Evolutionary conservation across 2,329 filamentous ascomycete species (phyloP).

Genomic region (Coleophoma crateriformis): DNA sequence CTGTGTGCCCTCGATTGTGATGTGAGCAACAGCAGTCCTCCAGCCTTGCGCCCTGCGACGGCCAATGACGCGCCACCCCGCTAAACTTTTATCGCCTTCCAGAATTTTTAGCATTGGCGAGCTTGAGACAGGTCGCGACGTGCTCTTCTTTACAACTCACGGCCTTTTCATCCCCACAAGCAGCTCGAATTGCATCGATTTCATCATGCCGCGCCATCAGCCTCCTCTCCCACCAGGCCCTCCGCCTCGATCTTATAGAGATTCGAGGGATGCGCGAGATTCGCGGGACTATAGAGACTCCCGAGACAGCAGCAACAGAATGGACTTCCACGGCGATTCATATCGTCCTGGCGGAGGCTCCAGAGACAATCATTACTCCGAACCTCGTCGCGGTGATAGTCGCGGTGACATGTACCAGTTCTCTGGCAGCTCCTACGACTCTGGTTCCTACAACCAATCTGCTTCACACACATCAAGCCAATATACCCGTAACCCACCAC

Average conservation of each 20-base stretch:
- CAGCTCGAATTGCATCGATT: too few relatives aligned
- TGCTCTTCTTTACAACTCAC: too few relatives aligned
- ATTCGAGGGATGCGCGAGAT: not conserved
- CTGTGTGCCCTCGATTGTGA: too few relatives aligned
- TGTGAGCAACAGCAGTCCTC: too few relatives aligned
- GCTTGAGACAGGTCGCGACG: too few relatives aligned
- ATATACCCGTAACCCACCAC: conserved; percentile 3
- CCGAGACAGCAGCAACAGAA: too few relatives aligned
- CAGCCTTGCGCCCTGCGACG: too few relatives aligned
- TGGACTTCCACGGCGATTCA: not conserved
- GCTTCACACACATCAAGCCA: conserved; percentile 5
- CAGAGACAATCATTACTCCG: conserved; percentile 3
- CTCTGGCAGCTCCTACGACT: conserved; percentile 5
- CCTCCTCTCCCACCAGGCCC: conserved; percentile 20
- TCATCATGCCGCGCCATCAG: conserved; percentile 19
- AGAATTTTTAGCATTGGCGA: too few relatives aligned
- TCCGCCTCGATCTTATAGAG: conserved; percentile 13
- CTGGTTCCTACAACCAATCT: conserved; percentile 8
- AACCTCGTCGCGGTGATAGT: conserved; percentile 1
- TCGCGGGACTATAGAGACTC: too few relatives aligned
- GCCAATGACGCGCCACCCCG: too few relatives aligned
- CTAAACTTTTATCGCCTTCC: too few relatives aligned
- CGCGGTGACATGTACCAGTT: conserved; percentile 17
- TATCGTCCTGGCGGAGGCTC: not conserved
- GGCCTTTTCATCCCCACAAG: too few relatives aligned